Percentiles rank a stretch among this genome's conserved stretches.
These are phyloP conservation scores for Alternaria arborescens DNA, from an alignment of 2,329 filamentous ascomycete species.

Conservation along the genomic window DNA sequence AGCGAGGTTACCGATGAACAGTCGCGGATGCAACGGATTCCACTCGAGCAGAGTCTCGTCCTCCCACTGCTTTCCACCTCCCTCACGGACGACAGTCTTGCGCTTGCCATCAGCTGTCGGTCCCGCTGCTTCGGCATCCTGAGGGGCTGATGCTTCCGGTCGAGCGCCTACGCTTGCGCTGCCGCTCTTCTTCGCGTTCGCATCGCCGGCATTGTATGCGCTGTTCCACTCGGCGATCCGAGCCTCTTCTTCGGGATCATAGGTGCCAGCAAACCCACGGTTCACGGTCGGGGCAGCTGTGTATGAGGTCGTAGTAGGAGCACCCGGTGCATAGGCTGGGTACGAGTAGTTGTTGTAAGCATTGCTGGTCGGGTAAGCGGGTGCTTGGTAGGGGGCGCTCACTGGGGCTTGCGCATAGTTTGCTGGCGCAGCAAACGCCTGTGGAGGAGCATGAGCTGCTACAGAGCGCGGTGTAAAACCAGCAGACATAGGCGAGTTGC, in stretches of 20 bases:
- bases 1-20: constrained; percentile 96
- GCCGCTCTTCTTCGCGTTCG: constrained; percentile 52
- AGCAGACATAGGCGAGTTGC: constrained; percentile 55
- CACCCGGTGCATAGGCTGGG: constrained; percentile 65
- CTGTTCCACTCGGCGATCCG: constrained; percentile 96
- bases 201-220: constrained; percentile 77
- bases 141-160: constrained; percentile 37
- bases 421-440: constrained; percentile 50
- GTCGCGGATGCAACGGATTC: constrained; percentile 91
- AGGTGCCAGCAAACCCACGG: constrained; percentile 48
- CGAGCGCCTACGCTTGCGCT: constrained; percentile 54
- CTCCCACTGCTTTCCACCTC: constrained; percentile 92
- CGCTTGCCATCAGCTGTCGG: constrained; percentile 67
- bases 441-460: constrained; percentile 42
- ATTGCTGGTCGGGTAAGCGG: constrained; percentile 52
- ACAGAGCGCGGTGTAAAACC: constrained; percentile 69
- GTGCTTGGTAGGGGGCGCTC: constrained; percentile 51
- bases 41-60: constrained; percentile 90
- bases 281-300: constrained; percentile 32
- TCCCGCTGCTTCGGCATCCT: constrained; percentile 57
- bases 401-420: constrained; percentile 53
- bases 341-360: constrained; percentile 75
- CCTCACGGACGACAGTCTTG: constrained; percentile 87
- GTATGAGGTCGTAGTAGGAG: constrained; percentile 29
- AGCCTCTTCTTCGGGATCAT: constrained; percentile 83